Evolutionary conservation across 805 yeast species (phyloP).

Genomic region (Starmerella asiatica): DNA sequence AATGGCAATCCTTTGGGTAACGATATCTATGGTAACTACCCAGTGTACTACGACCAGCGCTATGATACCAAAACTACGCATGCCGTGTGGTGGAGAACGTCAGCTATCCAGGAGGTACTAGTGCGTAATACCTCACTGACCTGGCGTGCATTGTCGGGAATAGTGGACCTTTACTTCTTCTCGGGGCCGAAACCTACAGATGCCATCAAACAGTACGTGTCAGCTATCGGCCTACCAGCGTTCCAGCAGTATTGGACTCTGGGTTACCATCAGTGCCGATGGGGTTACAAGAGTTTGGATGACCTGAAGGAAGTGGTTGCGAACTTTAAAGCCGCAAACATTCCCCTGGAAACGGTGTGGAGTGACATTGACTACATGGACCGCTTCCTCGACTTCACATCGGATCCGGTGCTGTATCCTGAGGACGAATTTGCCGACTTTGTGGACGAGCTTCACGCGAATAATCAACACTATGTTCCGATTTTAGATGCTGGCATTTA

Average conservation of each 20-base stretch:
- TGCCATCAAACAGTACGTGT: too few species aligned
- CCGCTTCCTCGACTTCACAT: constrained; percentile 1
- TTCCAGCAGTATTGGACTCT: constrained; percentile 3
- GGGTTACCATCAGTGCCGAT: constrained; percentile 3
- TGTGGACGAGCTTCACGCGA: constrained; percentile 1
- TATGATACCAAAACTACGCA: too few species aligned
- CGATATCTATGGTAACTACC: too few species aligned
- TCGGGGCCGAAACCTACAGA: too few species aligned
- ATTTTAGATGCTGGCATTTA: constrained; percentile 2
- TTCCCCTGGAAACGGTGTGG: constrained; percentile 3
- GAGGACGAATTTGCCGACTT: neutral
- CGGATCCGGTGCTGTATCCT: neutral
- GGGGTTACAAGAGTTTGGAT: constrained; percentile 1
- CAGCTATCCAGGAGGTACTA: too few species aligned
- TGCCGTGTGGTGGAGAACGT: too few species aligned
- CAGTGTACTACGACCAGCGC: too few species aligned
- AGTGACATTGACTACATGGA: constrained; percentile 4
- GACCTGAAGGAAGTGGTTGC: neutral
- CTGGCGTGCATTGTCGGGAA: too few species aligned
- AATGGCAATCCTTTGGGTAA: too few species aligned
- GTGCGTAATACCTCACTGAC: too few species aligned
- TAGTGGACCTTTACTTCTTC: too few species aligned
- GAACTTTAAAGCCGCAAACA: neutral
- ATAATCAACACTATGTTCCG: constrained; percentile 1
- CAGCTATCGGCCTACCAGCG: too few species aligned